Evolutionary conservation across 2,329 filamentous ascomycete species (phyloP).

Genomic region (Whalleya microplaca): DNA sequence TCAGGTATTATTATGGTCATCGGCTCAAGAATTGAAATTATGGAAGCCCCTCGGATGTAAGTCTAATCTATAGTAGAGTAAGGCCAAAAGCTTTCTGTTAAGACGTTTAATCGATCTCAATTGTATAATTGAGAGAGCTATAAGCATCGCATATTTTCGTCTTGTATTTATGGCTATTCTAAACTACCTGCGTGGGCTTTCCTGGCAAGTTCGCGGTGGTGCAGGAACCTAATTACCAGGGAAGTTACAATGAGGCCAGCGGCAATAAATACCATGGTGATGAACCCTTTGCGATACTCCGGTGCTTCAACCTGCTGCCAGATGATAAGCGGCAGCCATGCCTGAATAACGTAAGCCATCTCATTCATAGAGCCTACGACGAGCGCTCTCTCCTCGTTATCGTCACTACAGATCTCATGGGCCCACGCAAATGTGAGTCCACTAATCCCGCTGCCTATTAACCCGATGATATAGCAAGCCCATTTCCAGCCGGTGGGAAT

Average conservation of each 20-base stretch:
- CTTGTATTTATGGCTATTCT: constrained; percentile 4
- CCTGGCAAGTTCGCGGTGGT: constrained; percentile 44
- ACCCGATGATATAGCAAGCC: constrained; percentile 62
- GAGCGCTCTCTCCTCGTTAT: constrained; percentile 68
- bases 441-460: constrained; percentile 53
- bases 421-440: constrained; percentile 54
- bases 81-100: too few relatives aligned
- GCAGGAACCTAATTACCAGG: constrained; percentile 50
- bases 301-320: constrained; percentile 69
- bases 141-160: not conserved
- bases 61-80: too few relatives aligned
- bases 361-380: constrained; percentile 70
- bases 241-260: constrained; percentile 54
- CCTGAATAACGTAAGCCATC: constrained; percentile 70
- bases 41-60: too few relatives aligned
- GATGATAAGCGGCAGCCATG: constrained; percentile 68
- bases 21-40: too few relatives aligned
- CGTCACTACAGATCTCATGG: constrained; percentile 53
- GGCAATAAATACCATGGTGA: constrained; percentile 56
- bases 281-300: constrained; percentile 62
- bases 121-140: not conserved
- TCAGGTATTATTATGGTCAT: too few relatives aligned
- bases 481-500: constrained; percentile 62
- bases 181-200: constrained; percentile 16
- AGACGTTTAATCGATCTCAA: too few relatives aligned